phyloP scores from a whole-genome alignment of 2,329 filamentous ascomycete genomes.

The Botrytis byssoidea region DNA sequence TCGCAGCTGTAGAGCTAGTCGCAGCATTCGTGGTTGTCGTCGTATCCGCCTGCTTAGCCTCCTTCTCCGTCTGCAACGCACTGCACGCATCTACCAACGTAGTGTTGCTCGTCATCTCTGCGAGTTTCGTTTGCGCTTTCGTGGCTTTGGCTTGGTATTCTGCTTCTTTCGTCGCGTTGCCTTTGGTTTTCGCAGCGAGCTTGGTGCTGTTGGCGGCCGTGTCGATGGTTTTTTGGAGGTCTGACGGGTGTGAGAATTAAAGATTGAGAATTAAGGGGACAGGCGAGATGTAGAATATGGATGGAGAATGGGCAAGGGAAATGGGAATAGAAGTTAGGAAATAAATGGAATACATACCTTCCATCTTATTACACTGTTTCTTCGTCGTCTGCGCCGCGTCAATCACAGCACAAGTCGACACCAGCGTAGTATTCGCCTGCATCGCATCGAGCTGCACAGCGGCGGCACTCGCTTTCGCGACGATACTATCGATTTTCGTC shows the following conservation, averaged over 20 bases:
- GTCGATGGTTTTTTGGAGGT: conserved; percentile 25
- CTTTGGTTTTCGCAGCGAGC: conserved; percentile 20
- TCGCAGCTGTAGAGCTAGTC: background rate
- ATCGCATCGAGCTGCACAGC: conserved; percentile 38
- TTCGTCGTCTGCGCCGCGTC: conserved; percentile 30
- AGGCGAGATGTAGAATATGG: too few relatives aligned
- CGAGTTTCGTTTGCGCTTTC: conserved; percentile 20
- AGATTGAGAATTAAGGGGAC: too few relatives aligned
- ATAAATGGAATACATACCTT: background rate
- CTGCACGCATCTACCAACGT: conserved; percentile 27
- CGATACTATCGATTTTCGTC: conserved; percentile 41
- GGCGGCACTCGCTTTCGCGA: conserved; percentile 41
- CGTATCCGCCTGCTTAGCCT: background rate
- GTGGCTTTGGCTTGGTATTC: conserved; percentile 22
- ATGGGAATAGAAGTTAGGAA: rapidly evolving
- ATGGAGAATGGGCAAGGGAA: background rate
- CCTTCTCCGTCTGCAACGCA: background rate
- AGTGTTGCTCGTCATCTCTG: conserved; percentile 22
- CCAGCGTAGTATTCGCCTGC: conserved; percentile 41
- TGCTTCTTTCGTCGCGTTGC: conserved; percentile 25
- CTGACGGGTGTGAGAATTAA: background rate
- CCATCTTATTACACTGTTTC: conserved; percentile 22
- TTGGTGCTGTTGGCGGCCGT: conserved; percentile 24
- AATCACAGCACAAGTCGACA: conserved; percentile 40
- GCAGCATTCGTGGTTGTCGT: background rate